Evolutionary conservation across 2,329 filamentous ascomycete genomes (phyloP), one percentile per base, ranked within the genome.

Genomic region (Monosporascus sp.): DNA sequence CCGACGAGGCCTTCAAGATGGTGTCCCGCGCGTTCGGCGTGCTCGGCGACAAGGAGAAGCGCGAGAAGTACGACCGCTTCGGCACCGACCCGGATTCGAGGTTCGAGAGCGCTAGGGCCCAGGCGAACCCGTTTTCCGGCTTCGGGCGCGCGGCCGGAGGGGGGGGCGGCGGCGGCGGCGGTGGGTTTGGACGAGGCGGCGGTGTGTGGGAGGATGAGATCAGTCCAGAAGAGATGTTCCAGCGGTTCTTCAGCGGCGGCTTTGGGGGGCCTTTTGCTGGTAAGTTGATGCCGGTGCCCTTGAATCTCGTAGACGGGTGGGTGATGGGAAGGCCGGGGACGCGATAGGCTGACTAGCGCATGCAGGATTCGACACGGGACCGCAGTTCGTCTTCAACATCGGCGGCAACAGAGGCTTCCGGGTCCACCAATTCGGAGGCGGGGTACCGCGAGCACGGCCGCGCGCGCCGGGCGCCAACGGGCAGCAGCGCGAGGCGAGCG

Each of bases 1-100:
- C 94, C 52, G 94, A 97, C 70, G 94, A 99, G 76, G 94, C 94
- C 35, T 99, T 99, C 77, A 99, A 99, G 78, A 89, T 97, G 89
- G 91, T 99, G 24, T 89, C 90, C 65, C 82, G 90, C 63, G 94
- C 94, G 17, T 99, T 99, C 70, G 89, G 95, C 63, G 85, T 97
- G 50, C 77, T 99, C 48, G 93, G 90, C 57, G 94, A 99, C 70
- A 82, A 90, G 66, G 93, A 97, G 60, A 97, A 97, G 83, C 88
- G 90, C 67, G 79, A 87, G 17, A 90, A 89, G 71, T 99, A 81
- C 68, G 94, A 99, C 72, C 83, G 83, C 57, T 95, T 87, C 72
- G 94, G 94, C 54, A 91, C 89, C 22, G 94, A 99, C 68, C 94
- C 94, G 7, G 94, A 97, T 67, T 91, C 82, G 67, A 80, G 93